Conservation (phyloP, 2,329 filamentous ascomycete species). For the Phyllosticta capitalensis region DNA sequence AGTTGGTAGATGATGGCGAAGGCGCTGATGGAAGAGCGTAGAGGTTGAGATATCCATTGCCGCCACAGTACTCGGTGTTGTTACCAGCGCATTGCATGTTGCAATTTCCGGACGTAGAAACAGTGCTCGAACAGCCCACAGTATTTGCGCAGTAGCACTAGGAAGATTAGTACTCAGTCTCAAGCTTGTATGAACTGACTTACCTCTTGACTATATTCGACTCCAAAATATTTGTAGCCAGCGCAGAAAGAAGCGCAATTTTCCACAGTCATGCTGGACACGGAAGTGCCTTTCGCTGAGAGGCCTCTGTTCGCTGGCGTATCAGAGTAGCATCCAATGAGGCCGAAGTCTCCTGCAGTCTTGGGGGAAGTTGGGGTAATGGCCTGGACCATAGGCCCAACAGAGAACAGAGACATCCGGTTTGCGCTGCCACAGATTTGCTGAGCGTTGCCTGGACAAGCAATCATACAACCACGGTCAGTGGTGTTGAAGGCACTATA, state of each 20-base stretch:
- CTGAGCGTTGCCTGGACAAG: conserved; percentile 23
- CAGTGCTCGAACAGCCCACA: conserved; percentile 13
- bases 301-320: conserved; percentile 19
- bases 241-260: conserved; percentile 28
- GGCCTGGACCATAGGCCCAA: conserved; percentile 15
- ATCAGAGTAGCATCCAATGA: conserved; percentile 25
- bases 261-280: conserved; percentile 30
- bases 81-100: conserved; percentile 20
- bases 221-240: conserved; percentile 30
- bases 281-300: conserved; percentile 16
- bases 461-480: conserved; percentile 21
- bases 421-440: conserved; percentile 22
- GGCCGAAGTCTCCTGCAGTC: conserved; percentile 17
- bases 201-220: conserved; percentile 27
- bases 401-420: conserved; percentile 24
- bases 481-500: conserved; percentile 17
- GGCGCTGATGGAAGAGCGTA: conserved; percentile 14
- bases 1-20: neutral
- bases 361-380: conserved; percentile 19
- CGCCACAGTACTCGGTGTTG: conserved; percentile 21
- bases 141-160: conserved; percentile 20
- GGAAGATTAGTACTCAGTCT: neutral
- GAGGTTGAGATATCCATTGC: conserved; percentile 18
- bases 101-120: conserved; percentile 16
- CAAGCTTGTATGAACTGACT: neutral